Conservation (phyloP, 768 basidiomycete species). For the Boletus reticulatus region DNA sequence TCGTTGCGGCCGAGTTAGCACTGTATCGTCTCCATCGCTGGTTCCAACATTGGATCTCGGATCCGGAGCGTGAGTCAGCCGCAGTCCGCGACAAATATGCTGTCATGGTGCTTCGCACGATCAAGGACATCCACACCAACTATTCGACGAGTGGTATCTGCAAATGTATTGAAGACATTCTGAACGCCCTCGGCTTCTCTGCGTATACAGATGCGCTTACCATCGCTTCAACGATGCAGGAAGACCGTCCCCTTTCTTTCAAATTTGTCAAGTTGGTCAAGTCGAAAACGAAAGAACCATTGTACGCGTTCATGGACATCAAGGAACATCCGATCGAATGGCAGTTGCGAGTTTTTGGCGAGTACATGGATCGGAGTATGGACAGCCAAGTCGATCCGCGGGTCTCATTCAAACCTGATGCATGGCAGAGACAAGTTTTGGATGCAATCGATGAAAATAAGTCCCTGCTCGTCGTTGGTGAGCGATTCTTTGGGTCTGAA, state of each 20-base stretch:
- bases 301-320: conserved; percentile 54
- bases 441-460: conserved; percentile 57
- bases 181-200: conserved; percentile 48
- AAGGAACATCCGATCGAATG: conserved; percentile 56
- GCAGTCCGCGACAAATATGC: conserved; percentile 44
- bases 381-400: conserved; percentile 56
- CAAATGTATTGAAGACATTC: conserved; percentile 38
- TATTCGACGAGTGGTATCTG: conserved; percentile 29
- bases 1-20: conserved; percentile 48
- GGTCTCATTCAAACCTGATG: conserved; percentile 65
- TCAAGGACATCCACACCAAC: conserved; percentile 43
- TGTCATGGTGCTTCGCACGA: conserved; percentile 45
- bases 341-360: conserved; percentile 69
- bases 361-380: conserved; percentile 73
- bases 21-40: conserved; percentile 54
- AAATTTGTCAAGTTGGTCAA: conserved; percentile 55
- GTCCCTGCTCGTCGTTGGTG: conserved; percentile 67
- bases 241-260: conserved; percentile 41
- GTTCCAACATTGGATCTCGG: conserved; percentile 51
- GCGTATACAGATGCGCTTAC: conserved; percentile 32
- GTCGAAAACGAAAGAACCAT: conserved; percentile 38
- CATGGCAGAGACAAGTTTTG: conserved; percentile 67
- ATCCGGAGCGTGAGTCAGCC: conserved; percentile 36
- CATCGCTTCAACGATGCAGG: conserved; percentile 4
- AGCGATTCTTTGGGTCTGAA: conserved; percentile 6